Conservation (phyloP, 345 rosid species). For the Mallotus nudiflorus region DNA sequence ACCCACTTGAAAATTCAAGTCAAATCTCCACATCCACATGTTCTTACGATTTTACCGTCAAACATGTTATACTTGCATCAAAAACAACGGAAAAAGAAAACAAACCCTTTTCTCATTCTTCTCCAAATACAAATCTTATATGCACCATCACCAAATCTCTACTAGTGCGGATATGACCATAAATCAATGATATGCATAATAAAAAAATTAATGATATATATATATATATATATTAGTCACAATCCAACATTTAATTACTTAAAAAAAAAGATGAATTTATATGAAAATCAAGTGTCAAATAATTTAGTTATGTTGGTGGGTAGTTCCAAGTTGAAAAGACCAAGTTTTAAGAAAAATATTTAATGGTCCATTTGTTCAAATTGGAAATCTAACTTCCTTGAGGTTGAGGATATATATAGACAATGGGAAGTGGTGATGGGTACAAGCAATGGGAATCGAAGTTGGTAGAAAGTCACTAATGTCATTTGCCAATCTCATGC, state of each 20-base stretch:
- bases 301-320: too few relatives aligned
- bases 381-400: too few relatives aligned
- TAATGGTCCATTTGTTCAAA: too few relatives aligned
- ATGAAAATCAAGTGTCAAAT: too few relatives aligned
- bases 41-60: neutral
- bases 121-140: neutral
- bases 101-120: neutral
- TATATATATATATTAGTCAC: too few relatives aligned
- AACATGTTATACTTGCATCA: neutral
- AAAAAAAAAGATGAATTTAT: too few relatives aligned
- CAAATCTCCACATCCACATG: neutral
- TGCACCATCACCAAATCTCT: neutral
- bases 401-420: too few relatives aligned
- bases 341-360: too few relatives aligned
- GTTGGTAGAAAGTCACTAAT: conserved; percentile 16
- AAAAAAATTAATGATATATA: too few relatives aligned
- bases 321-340: too few relatives aligned
- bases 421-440: neutral
- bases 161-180: neutral
- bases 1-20: conserved; percentile 2
- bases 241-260: too few relatives aligned
- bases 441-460: neutral
- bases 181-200: too few relatives aligned
- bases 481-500: neutral
- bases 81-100: neutral